A percentile compares a stretch with the other conserved stretches of the same genome.
Evolutionary conservation across 2,329 filamentous ascomycete species (phyloP).

Genomic region (Geoglossum cookeanum): DNA sequence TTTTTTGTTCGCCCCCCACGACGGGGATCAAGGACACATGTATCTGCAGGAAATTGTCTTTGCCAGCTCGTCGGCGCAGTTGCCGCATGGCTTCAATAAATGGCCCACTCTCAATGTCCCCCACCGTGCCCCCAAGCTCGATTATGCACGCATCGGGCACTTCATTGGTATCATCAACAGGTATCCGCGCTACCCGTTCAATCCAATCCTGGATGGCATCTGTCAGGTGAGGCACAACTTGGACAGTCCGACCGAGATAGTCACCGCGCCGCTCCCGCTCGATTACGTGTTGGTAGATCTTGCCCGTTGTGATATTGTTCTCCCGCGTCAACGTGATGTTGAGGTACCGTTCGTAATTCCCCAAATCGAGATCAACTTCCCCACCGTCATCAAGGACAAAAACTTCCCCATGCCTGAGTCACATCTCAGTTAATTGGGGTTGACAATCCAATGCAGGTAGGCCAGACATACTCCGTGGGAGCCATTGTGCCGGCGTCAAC

Average conservation of each 20-base stretch:
- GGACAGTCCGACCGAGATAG: slow-evolving; percentile 76
- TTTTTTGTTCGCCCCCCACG: slow-evolving; percentile 67
- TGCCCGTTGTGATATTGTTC: slow-evolving; percentile 94
- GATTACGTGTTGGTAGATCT: slow-evolving; percentile 83
- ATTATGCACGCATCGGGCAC: slow-evolving; percentile 8
- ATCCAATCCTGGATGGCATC: slow-evolving; percentile 89
- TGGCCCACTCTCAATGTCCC: slow-evolving; percentile 72
- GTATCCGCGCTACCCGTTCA: slow-evolving; percentile 40
- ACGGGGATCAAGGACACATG: slow-evolving; percentile 78
- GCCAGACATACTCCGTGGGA: slow-evolving; percentile 34
- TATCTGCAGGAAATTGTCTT: slow-evolving; percentile 71
- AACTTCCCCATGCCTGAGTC: slow-evolving; percentile 58
- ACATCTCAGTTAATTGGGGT: neutral
- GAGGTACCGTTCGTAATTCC: slow-evolving; percentile 67
- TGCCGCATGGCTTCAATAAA: slow-evolving; percentile 79
- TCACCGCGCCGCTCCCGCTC: slow-evolving; percentile 51
- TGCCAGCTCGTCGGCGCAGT: slow-evolving; percentile 50
- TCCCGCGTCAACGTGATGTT: slow-evolving; percentile 64
- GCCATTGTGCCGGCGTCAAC: slow-evolving; percentile 58
- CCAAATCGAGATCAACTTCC: slow-evolving; percentile 55
- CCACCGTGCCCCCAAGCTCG: slow-evolving; percentile 41
- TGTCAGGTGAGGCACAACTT: slow-evolving; percentile 84
- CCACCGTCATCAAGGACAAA: slow-evolving; percentile 76
- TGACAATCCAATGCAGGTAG: slow-evolving; percentile 7
- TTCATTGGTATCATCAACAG: slow-evolving; percentile 7